Base-by-base conservation (phyloP, 306 rosid genomes). In the Sesbania bispinosa region DNA sequence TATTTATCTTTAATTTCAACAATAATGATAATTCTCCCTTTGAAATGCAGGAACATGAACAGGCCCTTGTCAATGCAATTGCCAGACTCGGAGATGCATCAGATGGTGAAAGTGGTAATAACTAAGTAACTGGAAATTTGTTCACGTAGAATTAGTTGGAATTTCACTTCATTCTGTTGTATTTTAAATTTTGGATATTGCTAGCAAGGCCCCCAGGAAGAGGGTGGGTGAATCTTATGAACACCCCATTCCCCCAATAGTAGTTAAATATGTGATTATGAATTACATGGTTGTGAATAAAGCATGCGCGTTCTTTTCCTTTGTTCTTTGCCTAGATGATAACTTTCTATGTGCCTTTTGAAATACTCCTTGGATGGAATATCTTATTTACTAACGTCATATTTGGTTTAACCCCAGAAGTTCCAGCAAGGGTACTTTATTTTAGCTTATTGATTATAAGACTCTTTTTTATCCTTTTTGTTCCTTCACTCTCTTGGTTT, bases 71-170 rank as follows among this genome's bases (percentile, higher is more conserved):
- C 18, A 79, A 92, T 69, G 96, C 97, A 26, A 92, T 92, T 54
- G 84, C 96, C 55, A 92, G 83, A 81, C 92, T 92, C 3, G 94
- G 83, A 77, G 91, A 87, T 77, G 93, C 85, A 53, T 92, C 96
- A 26, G 97, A 92, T 21, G 96, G 86, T 83, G 97, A 89, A 77
- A 92, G 96, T 79, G 96, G 96, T 92, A 92, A 92, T 92, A 81
- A 84, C 84, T 77, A 71, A 60, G 77, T 61, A 21, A 62, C 79
- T 72, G 68, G 80, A 62, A 67, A 48, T 15, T 26, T 69, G 51
- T 70, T 30, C 74, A 48, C 60, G 59, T 72, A 42, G 58, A 78
- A 62, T 57, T 58, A 43, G 20, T 55, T 73, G 75, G 69, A 84
- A 43, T 76, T 55, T 39, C 64, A 29, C 65, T 79, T 33, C 41